A percentile compares a stretch with the other conserved stretches of the same genome.
Evolutionary conservation across 257 asterid genomes (phyloP).

Genomic region (Eustoma russellianum): DNA sequence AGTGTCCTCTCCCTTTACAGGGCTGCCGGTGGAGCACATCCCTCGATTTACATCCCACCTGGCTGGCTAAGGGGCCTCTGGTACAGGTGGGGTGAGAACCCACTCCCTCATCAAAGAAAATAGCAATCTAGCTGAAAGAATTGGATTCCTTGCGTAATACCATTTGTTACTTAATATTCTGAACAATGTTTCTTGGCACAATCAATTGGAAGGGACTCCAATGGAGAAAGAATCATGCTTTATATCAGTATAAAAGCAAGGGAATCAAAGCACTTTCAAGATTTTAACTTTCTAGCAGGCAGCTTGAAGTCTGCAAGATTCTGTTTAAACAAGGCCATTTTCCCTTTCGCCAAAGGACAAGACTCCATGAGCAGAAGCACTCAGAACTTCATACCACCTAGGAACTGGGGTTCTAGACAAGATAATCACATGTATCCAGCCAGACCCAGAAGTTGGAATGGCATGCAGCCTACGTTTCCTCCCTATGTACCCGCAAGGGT

Average conservation of each 20-base stretch:
- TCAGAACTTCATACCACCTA: constrained; percentile 6
- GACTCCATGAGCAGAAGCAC: constrained; percentile 12
- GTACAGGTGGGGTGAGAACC: too few species aligned
- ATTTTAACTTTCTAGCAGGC: too few species aligned
- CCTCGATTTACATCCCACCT: too few species aligned
- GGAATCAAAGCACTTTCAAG: too few species aligned
- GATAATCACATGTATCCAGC: background rate
- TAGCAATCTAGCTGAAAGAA: constrained; percentile 14
- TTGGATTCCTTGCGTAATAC: constrained; percentile 35
- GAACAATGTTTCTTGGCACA: constrained; percentile 1
- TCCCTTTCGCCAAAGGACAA: background rate
- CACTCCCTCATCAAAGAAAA: too few species aligned
- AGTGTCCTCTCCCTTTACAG: too few species aligned
- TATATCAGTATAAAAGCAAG: constrained; percentile 5
- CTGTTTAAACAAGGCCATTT: background rate
- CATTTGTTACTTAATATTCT: background rate
- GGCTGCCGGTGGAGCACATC: too few species aligned
- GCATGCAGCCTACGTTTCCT: background rate
- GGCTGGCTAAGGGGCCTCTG: too few species aligned
- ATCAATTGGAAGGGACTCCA: constrained; percentile 6
- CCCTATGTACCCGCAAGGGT: background rate
- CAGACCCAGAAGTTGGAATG: background rate
- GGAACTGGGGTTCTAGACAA: constrained; percentile 3
- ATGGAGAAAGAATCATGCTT: constrained; percentile 9
- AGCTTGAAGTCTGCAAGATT: too few species aligned